These are phyloP conservation scores for Cerrena zonata DNA, from an alignment of 1,284 basidiomycete genomes.

Conservation along the genomic window DNA sequence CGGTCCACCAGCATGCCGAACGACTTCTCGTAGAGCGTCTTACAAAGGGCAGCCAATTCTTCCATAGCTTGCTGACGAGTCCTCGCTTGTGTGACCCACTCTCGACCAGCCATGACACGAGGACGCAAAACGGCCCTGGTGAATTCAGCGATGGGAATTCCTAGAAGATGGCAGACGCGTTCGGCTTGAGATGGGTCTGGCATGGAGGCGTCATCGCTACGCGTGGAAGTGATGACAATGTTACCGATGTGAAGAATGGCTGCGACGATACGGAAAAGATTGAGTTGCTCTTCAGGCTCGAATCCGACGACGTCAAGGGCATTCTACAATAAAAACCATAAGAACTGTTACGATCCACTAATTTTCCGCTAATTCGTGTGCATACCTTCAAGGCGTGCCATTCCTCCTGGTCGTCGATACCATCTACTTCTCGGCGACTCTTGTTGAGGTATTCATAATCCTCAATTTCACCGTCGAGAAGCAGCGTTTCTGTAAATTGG, in stretches of 20 bases:
- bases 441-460: slow-evolving; percentile 90
- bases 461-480: slow-evolving; percentile 73
- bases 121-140: slow-evolving; percentile 84
- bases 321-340: slow-evolving; percentile 35
- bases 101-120: slow-evolving; percentile 87
- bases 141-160: slow-evolving; percentile 86
- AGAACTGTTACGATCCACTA: slow-evolving; percentile 1
- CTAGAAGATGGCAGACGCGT: slow-evolving; percentile 88
- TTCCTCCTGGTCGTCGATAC: slow-evolving; percentile 88
- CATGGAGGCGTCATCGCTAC: slow-evolving; percentile 86
- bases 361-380: too few relatives aligned
- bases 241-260: slow-evolving; percentile 95
- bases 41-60: slow-evolving; percentile 88
- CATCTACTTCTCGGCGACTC: slow-evolving; percentile 86
- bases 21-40: slow-evolving; percentile 95
- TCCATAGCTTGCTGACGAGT: slow-evolving; percentile 90
- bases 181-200: slow-evolving; percentile 79
- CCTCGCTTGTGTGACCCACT: slow-evolving; percentile 93
- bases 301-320: slow-evolving; percentile 88
- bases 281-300: slow-evolving; percentile 76
- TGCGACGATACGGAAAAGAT: slow-evolving; percentile 91
- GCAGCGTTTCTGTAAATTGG: slow-evolving; percentile 75
- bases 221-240: slow-evolving; percentile 76
- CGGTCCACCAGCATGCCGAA: slow-evolving; percentile 92
- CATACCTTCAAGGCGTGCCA: slow-evolving; percentile 76